Evolutionary conservation across 2,329 filamentous ascomycete genomes (phyloP), one percentile per base, ranked within the genome.

Genomic region (Parastagonospora avenae): DNA sequence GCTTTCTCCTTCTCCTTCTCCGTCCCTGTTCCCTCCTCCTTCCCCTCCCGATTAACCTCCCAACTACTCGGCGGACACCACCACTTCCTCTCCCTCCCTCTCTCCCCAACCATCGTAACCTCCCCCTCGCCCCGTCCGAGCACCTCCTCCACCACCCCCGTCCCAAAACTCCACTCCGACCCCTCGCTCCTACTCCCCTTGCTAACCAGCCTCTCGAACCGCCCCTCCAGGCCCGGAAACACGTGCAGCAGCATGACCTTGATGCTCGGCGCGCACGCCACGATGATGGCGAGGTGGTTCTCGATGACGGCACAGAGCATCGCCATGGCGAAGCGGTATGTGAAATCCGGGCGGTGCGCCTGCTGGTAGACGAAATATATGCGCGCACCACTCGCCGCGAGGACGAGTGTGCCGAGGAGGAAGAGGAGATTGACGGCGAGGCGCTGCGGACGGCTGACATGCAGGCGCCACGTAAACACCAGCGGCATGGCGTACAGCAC

Each of bases 401-500:
- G 52, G 4, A 73, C 70, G 5, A 74, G 42, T 19, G 63, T 62
- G 4, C 71, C 71, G 14, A 74, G 46, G 0, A 55, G 66, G 48
- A 73, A 74, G 27, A 74, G 51, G 14, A 59, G 52, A 38, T 70
- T 71, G 29, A 76, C 59, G 6, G 69, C 74, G 9, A 73, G 56
- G 43, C 67, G 63, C 41, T 74, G 70, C 8, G 61, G 46, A 30
- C 62, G 54, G 8, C 64, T 59, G 2, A 74, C 54, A 30, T 71
- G 65, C 5, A 76, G 57, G 8, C 68, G 62, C 65, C 71, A 68
- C 4, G 74, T 71, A 42, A 74, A 74, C 2, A 72, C 55, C 8
- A 76, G 63, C 0, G 75, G 74, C 57, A 76, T 68, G 19, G 64
- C 56, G 48, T 76, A 73, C 11, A 76, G 63, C 11, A 75, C 61